Conservation (phyloP, 2,329 filamentous ascomycete species). For the Eurotiales sp. region DNA sequence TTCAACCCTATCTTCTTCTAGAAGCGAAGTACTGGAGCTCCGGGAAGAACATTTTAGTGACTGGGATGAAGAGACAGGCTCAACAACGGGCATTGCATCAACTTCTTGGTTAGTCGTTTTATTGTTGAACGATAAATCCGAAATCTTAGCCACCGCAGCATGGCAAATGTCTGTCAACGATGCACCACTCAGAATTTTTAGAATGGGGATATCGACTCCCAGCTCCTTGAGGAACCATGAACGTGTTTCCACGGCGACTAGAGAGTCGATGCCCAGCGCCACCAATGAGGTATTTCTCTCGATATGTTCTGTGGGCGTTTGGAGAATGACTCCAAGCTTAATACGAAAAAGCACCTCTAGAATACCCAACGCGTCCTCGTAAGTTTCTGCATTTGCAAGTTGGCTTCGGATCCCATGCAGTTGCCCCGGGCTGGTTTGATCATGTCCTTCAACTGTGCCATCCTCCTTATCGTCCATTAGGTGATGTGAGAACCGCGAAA, state of each 20-base stretch:
- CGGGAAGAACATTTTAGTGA: too few species aligned
- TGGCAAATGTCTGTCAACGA: slow-evolving; percentile 14
- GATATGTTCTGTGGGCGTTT: neutral
- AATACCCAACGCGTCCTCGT: neutral
- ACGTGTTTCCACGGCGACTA: neutral
- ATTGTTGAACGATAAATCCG: slow-evolving; percentile 9
- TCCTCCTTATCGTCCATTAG: neutral
- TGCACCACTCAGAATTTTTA: slow-evolving; percentile 41
- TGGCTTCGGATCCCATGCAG: neutral
- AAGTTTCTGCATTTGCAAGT: neutral
- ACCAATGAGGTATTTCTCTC: neutral
- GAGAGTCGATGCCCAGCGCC: slow-evolving; percentile 10
- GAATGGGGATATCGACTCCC: slow-evolving; percentile 42
- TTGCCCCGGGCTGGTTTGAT: neutral
- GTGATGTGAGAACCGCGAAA: neutral
- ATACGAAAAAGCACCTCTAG: neutral
- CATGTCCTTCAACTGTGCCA: too few species aligned
- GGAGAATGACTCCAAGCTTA: neutral
- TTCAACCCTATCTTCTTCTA: too few species aligned
- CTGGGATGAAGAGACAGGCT: too few species aligned
- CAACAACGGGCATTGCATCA: too few species aligned
- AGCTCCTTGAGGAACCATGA: slow-evolving; percentile 47
- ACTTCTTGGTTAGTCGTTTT: too few species aligned
- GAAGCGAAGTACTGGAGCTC: too few species aligned
- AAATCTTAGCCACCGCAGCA: slow-evolving; percentile 18